phyloP scores from a whole-genome alignment of 106 monocot genomes.

The Platanthera zijinensis region DNA sequence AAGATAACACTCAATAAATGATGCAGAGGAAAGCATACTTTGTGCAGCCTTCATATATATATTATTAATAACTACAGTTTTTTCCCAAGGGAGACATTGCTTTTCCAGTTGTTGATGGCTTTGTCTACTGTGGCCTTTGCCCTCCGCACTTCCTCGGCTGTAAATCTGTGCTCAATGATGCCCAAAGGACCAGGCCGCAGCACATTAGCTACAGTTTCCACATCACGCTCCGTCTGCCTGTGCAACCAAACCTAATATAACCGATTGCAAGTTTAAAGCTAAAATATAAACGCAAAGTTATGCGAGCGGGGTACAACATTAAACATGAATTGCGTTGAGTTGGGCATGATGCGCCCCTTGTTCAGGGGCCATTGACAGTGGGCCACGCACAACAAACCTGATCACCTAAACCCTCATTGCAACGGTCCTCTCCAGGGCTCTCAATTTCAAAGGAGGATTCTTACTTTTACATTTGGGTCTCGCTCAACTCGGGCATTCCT shows the following conservation, averaged over 20 bases:
- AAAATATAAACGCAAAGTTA: too few species aligned
- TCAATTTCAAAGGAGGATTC: too few species aligned
- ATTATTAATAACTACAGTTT: neutral
- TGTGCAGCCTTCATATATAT: neutral
- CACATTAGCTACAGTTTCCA: conserved; percentile 44
- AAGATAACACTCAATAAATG: neutral
- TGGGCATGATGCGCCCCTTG: too few species aligned
- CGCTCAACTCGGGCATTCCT: too few species aligned
- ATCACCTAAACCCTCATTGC: too few species aligned
- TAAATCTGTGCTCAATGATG: conserved; percentile 45
- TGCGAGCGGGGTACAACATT: too few species aligned
- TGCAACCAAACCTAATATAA: neutral
- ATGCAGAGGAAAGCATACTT: neutral
- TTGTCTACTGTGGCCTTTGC: conserved; percentile 26
- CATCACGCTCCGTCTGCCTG: conserved; percentile 44
- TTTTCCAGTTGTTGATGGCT: conserved; percentile 39
- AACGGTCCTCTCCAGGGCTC: too few species aligned
- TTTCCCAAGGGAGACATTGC: conserved; percentile 1
- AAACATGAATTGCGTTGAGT: too few species aligned
- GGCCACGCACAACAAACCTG: too few species aligned
- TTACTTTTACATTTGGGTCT: too few species aligned
- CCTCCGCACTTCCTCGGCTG: conserved; percentile 28
- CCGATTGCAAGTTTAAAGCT: too few species aligned
- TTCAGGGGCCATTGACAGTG: too few species aligned
- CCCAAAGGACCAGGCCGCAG: conserved; percentile 44